phyloP scores from a whole-genome alignment of 495 filamentous ascomycete genomes.

The Chaetomium tenue region DNA sequence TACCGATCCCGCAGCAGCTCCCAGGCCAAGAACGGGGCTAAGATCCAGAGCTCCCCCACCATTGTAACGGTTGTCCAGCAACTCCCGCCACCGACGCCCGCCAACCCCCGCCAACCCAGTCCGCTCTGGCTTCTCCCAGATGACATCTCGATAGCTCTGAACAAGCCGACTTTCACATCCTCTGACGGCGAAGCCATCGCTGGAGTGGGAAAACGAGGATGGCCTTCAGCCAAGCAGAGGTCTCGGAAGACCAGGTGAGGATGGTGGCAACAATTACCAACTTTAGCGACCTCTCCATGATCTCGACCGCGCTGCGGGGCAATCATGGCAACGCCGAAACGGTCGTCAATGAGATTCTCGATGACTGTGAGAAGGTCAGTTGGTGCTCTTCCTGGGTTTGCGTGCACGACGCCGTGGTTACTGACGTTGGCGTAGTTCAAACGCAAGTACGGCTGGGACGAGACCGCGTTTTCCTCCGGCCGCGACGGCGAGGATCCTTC shows the following conservation, averaged over 20 bases:
- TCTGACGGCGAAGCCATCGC: constrained; percentile 8
- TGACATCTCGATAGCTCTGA: constrained; percentile 14
- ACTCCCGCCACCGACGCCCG: neutral
- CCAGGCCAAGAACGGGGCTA: neutral
- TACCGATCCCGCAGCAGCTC: neutral
- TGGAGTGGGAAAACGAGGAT: constrained; percentile 20
- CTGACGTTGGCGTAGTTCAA: constrained; percentile 35
- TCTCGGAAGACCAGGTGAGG: constrained; percentile 18
- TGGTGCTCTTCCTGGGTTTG: too few species aligned
- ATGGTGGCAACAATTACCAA: constrained; percentile 24
- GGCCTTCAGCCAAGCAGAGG: constrained; percentile 10
- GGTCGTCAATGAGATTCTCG: constrained; percentile 49
- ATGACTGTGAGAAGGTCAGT: constrained; percentile 43
- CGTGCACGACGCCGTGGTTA: neutral
- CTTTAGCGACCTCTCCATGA: constrained; percentile 11
- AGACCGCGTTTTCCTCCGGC: constrained; percentile 44
- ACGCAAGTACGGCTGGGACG: constrained; percentile 47
- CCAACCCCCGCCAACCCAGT: neutral
- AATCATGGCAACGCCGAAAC: constrained; percentile 46
- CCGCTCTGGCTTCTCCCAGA: neutral
- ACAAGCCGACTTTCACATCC: neutral
- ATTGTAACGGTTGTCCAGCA: neutral
- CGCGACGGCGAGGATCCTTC: constrained; percentile 43
- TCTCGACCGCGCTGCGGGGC: constrained; percentile 29
- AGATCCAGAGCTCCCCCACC: neutral